phyloP scores from a whole-genome alignment of 495 filamentous ascomycete species.

The Bombardia bombarda region DNA sequence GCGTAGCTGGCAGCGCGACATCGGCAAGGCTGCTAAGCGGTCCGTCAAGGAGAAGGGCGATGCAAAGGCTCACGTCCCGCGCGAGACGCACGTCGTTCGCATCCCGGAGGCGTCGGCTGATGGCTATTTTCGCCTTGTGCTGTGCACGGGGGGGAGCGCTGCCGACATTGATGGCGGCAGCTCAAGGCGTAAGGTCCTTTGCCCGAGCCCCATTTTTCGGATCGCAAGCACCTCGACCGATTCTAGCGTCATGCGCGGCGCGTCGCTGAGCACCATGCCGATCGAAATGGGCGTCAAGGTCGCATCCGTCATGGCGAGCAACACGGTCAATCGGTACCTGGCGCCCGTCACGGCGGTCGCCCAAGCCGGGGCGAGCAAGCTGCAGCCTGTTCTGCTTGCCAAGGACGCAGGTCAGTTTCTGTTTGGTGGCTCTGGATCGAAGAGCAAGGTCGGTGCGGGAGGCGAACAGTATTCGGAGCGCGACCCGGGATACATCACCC shows the following conservation, averaged over 20 bases:
- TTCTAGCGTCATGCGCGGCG: constrained; percentile 52
- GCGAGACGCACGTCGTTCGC: constrained; percentile 54
- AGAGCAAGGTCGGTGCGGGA: background rate
- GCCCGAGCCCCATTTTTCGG: constrained; percentile 56
- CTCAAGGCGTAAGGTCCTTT: constrained; percentile 44
- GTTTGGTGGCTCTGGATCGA: constrained; percentile 9
- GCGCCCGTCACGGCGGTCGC: constrained; percentile 38
- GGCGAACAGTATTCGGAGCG: constrained; percentile 5
- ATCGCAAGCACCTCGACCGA: constrained; percentile 52
- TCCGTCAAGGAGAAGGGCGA: constrained; percentile 28
- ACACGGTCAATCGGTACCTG: constrained; percentile 36
- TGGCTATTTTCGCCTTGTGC: constrained; percentile 58
- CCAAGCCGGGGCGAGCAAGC: constrained; percentile 28
- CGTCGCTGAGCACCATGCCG: constrained; percentile 54
- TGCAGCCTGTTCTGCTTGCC: constrained; percentile 37
- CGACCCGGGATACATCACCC: background rate
- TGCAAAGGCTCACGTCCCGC: constrained; percentile 39
- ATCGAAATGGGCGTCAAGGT: constrained; percentile 56
- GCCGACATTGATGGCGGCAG: no score
- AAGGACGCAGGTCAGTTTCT: constrained; percentile 11
- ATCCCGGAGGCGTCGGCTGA: constrained; percentile 55
- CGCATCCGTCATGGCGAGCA: constrained; percentile 43
- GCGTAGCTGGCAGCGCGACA: constrained; percentile 59
- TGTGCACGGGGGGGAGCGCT: constrained; percentile 42
- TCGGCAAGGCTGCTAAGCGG: constrained; percentile 50